Percentiles rank a stretch among this genome's conserved stretches.
phyloP scores from a whole-genome alignment of 148 eudicot species.

The Chenopodium album region DNA sequence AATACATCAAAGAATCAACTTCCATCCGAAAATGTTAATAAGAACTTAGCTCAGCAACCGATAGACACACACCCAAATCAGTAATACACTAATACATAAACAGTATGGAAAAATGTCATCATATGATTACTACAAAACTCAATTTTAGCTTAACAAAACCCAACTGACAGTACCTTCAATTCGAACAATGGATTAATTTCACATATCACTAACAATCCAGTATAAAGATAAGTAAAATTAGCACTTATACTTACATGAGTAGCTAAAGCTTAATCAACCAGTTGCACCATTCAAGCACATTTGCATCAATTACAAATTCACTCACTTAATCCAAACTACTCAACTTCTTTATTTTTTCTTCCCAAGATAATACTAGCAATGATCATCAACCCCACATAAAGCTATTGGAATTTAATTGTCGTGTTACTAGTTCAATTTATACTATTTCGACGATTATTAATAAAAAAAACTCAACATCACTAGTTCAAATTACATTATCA shows the following conservation, averaged over 20 bases:
- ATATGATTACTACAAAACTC: background rate
- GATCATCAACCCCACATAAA: background rate
- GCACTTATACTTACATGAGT: background rate
- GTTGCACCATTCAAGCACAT: background rate
- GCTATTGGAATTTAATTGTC: too few relatives aligned
- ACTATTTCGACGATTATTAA: too few relatives aligned
- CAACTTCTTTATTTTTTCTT: too few relatives aligned
- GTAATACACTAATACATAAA: background rate
- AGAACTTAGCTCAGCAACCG: background rate
- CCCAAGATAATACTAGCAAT: background rate
- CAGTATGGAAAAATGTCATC: background rate
- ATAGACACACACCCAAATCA: background rate
- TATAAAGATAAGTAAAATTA: background rate
- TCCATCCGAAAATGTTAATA: background rate
- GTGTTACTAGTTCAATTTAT: too few relatives aligned
- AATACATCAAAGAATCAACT: conserved; percentile 1
- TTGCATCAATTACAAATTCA: background rate
- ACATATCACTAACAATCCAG: background rate
- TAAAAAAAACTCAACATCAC: too few relatives aligned
- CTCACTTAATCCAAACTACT: background rate
- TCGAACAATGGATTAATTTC: background rate
- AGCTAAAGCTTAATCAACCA: background rate
- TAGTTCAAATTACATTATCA: too few relatives aligned
- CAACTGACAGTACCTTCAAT: background rate
- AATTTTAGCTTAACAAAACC: background rate